Evolutionary conservation across 108 stramenopile species (phyloP).

Genomic region (Stephanodiscus minutulus): DNA sequence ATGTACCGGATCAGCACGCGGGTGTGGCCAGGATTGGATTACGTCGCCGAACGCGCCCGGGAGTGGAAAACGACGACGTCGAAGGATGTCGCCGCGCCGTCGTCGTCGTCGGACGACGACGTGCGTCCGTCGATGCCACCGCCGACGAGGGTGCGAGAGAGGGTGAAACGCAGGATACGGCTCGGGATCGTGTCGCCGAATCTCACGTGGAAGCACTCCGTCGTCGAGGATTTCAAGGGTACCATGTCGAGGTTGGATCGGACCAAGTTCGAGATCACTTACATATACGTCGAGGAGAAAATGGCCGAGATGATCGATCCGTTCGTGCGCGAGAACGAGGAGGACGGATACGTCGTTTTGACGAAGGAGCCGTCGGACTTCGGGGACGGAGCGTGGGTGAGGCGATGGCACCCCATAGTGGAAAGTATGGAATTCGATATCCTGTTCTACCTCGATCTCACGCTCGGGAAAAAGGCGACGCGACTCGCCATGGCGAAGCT

Average conservation of each 20-base stretch:
- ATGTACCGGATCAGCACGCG: too few species aligned
- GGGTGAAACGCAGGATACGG: slow-evolving; percentile 25
- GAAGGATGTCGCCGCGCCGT: too few species aligned
- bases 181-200: slow-evolving; percentile 25
- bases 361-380: slow-evolving; percentile 1
- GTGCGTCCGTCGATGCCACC: too few species aligned
- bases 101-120: too few species aligned
- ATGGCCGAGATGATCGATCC: neutral
- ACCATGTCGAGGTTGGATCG: slow-evolving; percentile 33
- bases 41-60: too few species aligned
- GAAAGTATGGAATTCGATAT: slow-evolving; percentile 34
- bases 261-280: slow-evolving; percentile 21
- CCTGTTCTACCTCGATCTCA: slow-evolving; percentile 41
- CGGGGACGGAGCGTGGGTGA: slow-evolving; percentile 17
- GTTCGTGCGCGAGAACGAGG: slow-evolving; percentile 11
- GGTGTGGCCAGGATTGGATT: too few species aligned
- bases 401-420: neutral
- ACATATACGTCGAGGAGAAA: slow-evolving; percentile 12
- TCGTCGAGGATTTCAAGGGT: slow-evolving; percentile 38
- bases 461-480: slow-evolving; percentile 22
- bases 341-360: slow-evolving; percentile 16
- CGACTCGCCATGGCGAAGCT: slow-evolving; percentile 36
- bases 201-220: slow-evolving; percentile 23
- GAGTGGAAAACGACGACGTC: too few species aligned
- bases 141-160: too few species aligned